Base-by-base conservation (phyloP, 352 stramenopile genomes). In the Saprolegnia parasitica region DNA sequence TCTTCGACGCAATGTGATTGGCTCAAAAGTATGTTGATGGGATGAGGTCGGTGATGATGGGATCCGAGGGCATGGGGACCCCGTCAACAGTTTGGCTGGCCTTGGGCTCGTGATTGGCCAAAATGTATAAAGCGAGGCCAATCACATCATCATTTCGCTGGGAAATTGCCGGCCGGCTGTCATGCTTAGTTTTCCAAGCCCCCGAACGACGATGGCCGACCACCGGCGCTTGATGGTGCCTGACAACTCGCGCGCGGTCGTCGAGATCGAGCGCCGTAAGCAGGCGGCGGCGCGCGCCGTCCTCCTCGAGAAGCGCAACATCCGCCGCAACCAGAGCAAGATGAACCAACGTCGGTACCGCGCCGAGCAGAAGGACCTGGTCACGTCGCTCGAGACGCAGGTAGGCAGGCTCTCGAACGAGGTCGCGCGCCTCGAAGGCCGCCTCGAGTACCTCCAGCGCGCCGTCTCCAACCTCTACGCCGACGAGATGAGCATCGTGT, bases 281-380 rank as follows among this genome's bases (percentile, higher is more conserved):
- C 23, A 24, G 20, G 50, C 50, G 23, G 32, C 63, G 29, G 63
- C 45, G 21, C 18, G 42, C 15, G 21, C 23, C 9, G 35, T 58
- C 20, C n/a, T 61, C 35, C 9, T 49, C 11, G 21, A 49, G 6
- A 70, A 70, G 50, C 47, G 55, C 18, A 24, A 24, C 15, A 61
- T 37, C 5, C 46, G 63, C 21, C 63, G 63, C 20, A 21, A 62
- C 39, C 63, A 70, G 4, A 61, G 63, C 63, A 70, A 70, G 54
- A 20, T 70, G 29, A 70, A 70, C 42, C 63, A 70, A 21, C 49
- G 63, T 2, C 23, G 50, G 9, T 70, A 70, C 26, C 63, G 63
- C n/a, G 46, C 45, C n/a, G 46, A 70, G 18, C 46, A 70, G 29
- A 70, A 60, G 26, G 15, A 20, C 11, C 13, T 42, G 6, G 47